Base-by-base conservation (phyloP, 805 yeast species). In the Kockiozyma suomiensis region DNA sequence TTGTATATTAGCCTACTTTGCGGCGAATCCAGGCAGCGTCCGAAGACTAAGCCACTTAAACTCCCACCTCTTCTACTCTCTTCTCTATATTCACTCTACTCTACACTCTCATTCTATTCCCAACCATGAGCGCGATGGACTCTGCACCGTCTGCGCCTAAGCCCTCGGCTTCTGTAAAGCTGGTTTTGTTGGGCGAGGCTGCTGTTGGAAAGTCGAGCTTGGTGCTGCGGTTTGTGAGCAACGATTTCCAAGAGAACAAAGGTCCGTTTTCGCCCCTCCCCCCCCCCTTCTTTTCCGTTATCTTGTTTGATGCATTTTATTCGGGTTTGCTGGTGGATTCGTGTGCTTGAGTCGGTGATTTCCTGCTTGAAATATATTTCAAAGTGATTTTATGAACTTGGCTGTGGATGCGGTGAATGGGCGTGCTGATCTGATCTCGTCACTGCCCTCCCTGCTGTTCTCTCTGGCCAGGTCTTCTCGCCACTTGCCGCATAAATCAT, bases 131-230 rank as follows among this genome's bases (percentile, higher is more conserved):
- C 41, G 30, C 68, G 47, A 47, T 54, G 33, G 66, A 62, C 28
- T 53, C 63, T 19, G 62, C 65, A 38, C 58, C 66, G 37, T 61
- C 64, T 30, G 70, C 65, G 19, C 62, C 67, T 3, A 79, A 78
- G 68, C 79, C 85, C 67, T 74, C 87, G 51, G 86, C 88, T 30
- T 82, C 92, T 15, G 96, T 93, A 56, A 93, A 93, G 75, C 81
- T 93, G 58, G 99, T 93, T 7, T 83, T 93, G 42, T 78, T 93
- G 48, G 99, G 99, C 30, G 99, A 93, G 72, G 97, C 97, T 0
- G 99, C 99, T 0, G 99, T 93, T 17, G 99, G 99, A 54, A 93
- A 93, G 72, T 90, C 97, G 3, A 90, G 97, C 4, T 80, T 93
- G 33, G 98, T 93, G 37, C 80, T 93, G 66, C 81, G 98, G 67